phyloP scores from a whole-genome alignment of 768 basidiomycete genomes.

The Trametes meyenii region DNA sequence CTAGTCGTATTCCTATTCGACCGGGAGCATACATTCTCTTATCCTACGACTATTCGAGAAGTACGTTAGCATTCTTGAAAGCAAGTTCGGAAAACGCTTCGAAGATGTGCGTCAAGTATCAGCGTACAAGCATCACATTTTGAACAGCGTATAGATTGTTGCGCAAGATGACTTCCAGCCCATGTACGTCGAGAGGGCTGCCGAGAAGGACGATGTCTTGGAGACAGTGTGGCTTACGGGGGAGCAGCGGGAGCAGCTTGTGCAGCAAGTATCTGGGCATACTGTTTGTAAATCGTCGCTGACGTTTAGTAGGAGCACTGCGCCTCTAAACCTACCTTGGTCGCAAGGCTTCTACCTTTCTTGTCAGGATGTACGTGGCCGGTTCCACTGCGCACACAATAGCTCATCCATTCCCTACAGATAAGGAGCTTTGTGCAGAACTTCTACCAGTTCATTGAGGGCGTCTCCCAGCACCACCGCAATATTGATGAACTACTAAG shows the following conservation, averaged over 20 bases:
- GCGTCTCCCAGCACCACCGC: constrained; percentile 87
- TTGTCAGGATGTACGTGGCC: constrained; percentile 73
- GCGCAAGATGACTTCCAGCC: constrained; percentile 86
- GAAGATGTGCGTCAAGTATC: constrained; percentile 59
- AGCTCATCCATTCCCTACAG: constrained; percentile 37
- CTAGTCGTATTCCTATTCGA: constrained; percentile 86
- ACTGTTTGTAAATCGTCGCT: not conserved
- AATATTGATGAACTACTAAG: constrained; percentile 91
- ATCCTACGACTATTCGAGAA: constrained; percentile 89
- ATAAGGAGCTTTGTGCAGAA: constrained; percentile 89
- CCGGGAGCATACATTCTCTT: constrained; percentile 78
- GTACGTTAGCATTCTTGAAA: constrained; percentile 81
- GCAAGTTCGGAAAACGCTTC: constrained; percentile 79
- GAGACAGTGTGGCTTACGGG: constrained; percentile 80
- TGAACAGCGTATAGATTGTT: constrained; percentile 59
- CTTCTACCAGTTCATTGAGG: constrained; percentile 96
- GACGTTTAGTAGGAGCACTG: constrained; percentile 46
- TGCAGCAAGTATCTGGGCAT: constrained; percentile 43
- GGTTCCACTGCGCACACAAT: not conserved
- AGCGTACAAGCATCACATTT: not conserved
- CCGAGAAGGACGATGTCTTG: constrained; percentile 75
- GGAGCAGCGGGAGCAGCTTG: constrained; percentile 62
- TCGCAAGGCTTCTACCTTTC: constrained; percentile 95
- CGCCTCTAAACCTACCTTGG: constrained; percentile 86
- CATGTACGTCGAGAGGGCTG: constrained; percentile 67